Evolutionary conservation across 2,329 filamentous ascomycete species (phyloP), one percentile per base, ranked within the genome.

Genomic region (Colletotrichum salicis): DNA sequence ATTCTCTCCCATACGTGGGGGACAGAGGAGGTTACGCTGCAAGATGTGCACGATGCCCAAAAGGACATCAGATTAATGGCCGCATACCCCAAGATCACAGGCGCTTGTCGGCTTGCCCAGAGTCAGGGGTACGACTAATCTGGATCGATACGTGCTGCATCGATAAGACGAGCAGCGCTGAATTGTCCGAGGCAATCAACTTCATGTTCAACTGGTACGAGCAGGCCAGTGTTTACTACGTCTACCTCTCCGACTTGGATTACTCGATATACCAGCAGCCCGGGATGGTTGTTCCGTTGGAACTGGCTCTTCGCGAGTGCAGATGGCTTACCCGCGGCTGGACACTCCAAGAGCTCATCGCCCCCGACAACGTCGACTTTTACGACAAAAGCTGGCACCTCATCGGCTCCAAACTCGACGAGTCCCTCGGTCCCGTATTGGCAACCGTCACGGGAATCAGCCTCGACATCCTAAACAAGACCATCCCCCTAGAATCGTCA

Each of bases 401-500:
- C 22, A 64, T 78, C 4, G 77, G 75, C 58, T 77, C 64, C 24
- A 77, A 41, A 5, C 48, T 71, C 11, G 67, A 73, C 57, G 13
- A 70, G 74, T 5, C 57, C 12, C 37, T 59, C 5, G 56, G 33
- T 15, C 56, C 33, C 33, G 24, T 4, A 57, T 65, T 83, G 8
- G 74, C 76, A 4, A 55, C 61, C 2, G 77, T 79, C 31, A 83
- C 81, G 3, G 69, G 75, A 1, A 82, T 82, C 48, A 41, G 59
- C 19, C 22, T 19, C 13, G 15, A 51, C 19, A 37, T 67, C 7
- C n/a, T 67, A 35, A 37, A 1, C 77, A 80, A 63, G 56, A 59
- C 33, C 6, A 13, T 41, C 4, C 33, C 56, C 24, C 33, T 69
- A 78, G 37, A 19, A n/a, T 75, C 69, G 63, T 77, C 65, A 35